Evolutionary conservation across 2,329 filamentous ascomycete species (phyloP), one percentile per base, ranked within the genome.

Genomic region (Beauveria scarabaeidicola): DNA sequence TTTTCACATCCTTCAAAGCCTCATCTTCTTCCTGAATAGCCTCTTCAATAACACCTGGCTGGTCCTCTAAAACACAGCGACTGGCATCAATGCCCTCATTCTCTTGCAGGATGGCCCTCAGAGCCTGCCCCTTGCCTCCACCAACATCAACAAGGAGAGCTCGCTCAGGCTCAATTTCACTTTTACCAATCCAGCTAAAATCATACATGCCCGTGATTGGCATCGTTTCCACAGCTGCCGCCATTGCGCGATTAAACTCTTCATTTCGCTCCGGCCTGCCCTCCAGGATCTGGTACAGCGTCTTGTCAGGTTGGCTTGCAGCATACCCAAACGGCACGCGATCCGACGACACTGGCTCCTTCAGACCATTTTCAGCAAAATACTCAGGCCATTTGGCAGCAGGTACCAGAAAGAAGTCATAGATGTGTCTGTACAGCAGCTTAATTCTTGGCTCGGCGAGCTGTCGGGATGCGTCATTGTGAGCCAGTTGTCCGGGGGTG

Each of bases 91-190:
- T 60, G 21, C 64, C 68, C 3, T 66, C 63, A 17, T 65, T 67
- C 43, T 65, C 64, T n/a, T 64, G 50, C 38, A 62, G 63, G 46
- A 73, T 65, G 1, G 64, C 65, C 61, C 63, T 64, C 36, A 72
- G 52, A 3, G 64, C 61, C 38, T 73, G 68, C 2, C 72, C 71
- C 47, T 66, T 68, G 5, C 71, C 66, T 36, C 70, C 71, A 23
- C 72, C 72, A 19, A 74, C 67, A 58, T 74, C 70, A 5, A 74
- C 69, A 21, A 74, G 59, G 6, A 72, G 51, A 0, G 61, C 41
- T 5, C 69, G 61, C 1, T 64, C 58, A 2, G 43, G 8, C 3
- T 55, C 13, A 8, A 61, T 58, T 9, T 23, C n/a, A 7, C 61
- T 55, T 0, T 59, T 50, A 1, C 63, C 63, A 7, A 69, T 63